Conservation (phyloP, 2,329 filamentous ascomycete genomes). For the Talaromyces verruculosus region DNA sequence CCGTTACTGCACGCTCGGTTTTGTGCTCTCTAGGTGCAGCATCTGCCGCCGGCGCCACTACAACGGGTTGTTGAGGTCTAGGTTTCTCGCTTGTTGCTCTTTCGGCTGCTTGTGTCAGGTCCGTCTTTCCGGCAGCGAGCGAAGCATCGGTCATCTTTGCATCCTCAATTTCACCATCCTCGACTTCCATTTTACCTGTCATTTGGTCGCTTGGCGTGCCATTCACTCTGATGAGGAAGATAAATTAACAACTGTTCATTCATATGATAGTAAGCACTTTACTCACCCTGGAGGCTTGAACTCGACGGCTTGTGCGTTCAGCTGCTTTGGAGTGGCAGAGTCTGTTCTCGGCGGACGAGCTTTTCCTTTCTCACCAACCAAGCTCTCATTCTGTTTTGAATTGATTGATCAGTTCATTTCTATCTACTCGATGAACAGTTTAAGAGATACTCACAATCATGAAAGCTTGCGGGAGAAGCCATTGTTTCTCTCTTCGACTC, state of each 20-base stretch:
- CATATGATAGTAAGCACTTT: slow-evolving; percentile 30
- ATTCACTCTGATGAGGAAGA: slow-evolving; percentile 31
- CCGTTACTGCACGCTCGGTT: neutral
- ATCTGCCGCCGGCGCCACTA: neutral
- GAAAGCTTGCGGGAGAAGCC: slow-evolving; percentile 51
- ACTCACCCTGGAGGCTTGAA: slow-evolving; percentile 38
- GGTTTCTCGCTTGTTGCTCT: neutral
- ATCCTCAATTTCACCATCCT: slow-evolving; percentile 50
- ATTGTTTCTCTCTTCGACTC: slow-evolving; percentile 50
- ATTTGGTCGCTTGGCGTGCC: slow-evolving; percentile 28
- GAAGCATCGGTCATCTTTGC: slow-evolving; percentile 42
- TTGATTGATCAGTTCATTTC: slow-evolving; percentile 2
- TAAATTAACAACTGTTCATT: neutral
- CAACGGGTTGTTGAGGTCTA: neutral
- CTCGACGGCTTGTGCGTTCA: slow-evolving; percentile 45
- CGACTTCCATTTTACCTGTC: slow-evolving; percentile 39
- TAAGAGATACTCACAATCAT: slow-evolving; percentile 34
- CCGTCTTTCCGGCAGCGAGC: neutral
- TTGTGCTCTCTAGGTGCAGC: neutral
- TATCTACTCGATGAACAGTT: neutral
- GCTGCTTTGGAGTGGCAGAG: slow-evolving; percentile 34
- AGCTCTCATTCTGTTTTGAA: slow-evolving; percentile 29
- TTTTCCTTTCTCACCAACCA: slow-evolving; percentile 31
- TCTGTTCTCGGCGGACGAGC: slow-evolving; percentile 30
- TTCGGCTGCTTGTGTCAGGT: neutral